Conservation (phyloP, 2,329 filamentous ascomycete genomes). For the Xylariaceae sp. region DNA sequence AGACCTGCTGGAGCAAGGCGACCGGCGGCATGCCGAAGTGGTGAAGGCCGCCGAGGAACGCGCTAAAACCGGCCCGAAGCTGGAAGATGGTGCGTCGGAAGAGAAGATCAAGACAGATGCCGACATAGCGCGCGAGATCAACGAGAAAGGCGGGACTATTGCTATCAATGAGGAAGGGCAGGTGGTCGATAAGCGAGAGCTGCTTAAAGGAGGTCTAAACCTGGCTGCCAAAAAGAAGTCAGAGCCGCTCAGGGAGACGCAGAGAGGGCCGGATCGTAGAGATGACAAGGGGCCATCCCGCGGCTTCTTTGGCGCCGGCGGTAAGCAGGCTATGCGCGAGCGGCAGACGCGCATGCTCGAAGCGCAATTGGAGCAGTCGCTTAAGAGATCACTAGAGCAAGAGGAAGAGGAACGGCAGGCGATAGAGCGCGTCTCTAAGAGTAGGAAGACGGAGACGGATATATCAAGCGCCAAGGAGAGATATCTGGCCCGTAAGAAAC, state of each 20-base stretch:
- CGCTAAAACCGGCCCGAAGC: conserved; percentile 40
- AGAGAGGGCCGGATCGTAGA: conserved; percentile 29
- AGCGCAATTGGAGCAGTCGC: conserved; percentile 67
- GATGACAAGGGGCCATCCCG: conserved; percentile 31
- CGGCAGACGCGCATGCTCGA: conserved; percentile 76
- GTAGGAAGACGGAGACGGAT: conserved; percentile 70
- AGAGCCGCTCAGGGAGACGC: conserved; percentile 36
- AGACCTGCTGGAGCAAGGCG: conserved; percentile 65
- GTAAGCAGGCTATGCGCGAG: conserved; percentile 66
- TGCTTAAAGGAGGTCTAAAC: conserved; percentile 73
- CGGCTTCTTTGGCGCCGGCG: conserved; percentile 43
- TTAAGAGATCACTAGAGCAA: conserved; percentile 67
- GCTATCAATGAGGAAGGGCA: conserved; percentile 78
- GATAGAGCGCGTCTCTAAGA: conserved; percentile 65
- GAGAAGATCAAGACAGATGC: conserved; percentile 53
- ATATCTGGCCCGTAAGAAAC: conserved; percentile 72
- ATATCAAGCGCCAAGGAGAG: conserved; percentile 75
- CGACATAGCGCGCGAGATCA: conserved; percentile 64
- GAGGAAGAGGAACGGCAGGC: conserved; percentile 60
- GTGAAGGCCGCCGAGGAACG: conserved; percentile 62
- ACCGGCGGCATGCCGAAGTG: conserved; percentile 64
- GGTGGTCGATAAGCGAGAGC: conserved; percentile 77
- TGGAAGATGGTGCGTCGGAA: conserved; percentile 33
- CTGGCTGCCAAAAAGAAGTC: conserved; percentile 59
- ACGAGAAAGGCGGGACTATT: conserved; percentile 57